phyloP scores from a whole-genome alignment of 2,329 filamentous ascomycete genomes.

The Cordyceps tenuipes region DNA sequence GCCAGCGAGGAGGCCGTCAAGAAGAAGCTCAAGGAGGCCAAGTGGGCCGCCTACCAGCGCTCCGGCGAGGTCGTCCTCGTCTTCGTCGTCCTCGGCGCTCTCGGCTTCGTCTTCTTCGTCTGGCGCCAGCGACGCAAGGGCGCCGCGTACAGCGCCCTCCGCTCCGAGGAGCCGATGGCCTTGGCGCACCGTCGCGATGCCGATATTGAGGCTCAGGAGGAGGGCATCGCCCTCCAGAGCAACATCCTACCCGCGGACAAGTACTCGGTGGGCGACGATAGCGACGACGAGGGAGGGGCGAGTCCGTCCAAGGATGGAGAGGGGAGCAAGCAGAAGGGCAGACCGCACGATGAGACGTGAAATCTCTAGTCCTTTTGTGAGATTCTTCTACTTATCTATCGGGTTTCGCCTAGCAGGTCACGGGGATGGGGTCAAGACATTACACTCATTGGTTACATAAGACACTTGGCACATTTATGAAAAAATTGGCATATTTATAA shows the following conservation, averaged over 20 bases:
- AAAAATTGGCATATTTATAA: neutral
- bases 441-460: neutral
- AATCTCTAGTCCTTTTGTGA: neutral
- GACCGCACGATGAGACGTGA: neutral
- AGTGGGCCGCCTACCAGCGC: slow-evolving; percentile 82
- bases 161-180: slow-evolving; percentile 26
- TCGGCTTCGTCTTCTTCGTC: slow-evolving; percentile 65
- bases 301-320: slow-evolving; percentile 14
- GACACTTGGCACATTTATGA: neutral
- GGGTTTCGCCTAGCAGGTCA: neutral
- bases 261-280: slow-evolving; percentile 51
- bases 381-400: neutral
- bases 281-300: slow-evolving; percentile 40
- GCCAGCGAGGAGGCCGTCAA: slow-evolving; percentile 53
- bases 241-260: slow-evolving; percentile 32
- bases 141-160: slow-evolving; percentile 45
- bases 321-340: slow-evolving; percentile 3
- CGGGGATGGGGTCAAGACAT: neutral
- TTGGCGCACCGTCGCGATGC: slow-evolving; percentile 20
- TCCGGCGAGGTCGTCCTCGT: slow-evolving; percentile 80
- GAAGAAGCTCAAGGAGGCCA: slow-evolving; percentile 68
- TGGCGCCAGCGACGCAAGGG: slow-evolving; percentile 53
- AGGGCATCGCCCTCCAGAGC: slow-evolving; percentile 12
- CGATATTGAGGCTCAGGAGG: slow-evolving; percentile 21
- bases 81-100: slow-evolving; percentile 67